phyloP scores from a whole-genome alignment of 2,329 filamentous ascomycete species.

The Ascochyta fabae region DNA sequence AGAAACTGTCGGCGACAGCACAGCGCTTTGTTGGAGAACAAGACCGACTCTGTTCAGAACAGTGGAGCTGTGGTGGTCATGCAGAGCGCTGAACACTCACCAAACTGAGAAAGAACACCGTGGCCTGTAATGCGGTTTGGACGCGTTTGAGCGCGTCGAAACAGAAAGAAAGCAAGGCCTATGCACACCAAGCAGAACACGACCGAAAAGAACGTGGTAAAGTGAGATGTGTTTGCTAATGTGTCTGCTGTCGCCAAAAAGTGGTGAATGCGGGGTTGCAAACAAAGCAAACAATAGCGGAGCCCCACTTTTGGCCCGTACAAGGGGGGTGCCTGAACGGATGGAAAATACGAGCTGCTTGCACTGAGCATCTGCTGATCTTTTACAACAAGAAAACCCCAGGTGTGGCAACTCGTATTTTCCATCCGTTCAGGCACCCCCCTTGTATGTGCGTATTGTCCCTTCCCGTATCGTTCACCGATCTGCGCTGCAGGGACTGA shows the following conservation, averaged over 20 bases:
- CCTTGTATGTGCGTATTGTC: neutral
- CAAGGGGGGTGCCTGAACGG: too few relatives aligned
- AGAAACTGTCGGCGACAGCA: neutral
- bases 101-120: slow-evolving; percentile 11
- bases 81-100: neutral
- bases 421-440: too few relatives aligned
- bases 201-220: neutral
- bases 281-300: slow-evolving; percentile 9
- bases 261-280: slow-evolving; percentile 4
- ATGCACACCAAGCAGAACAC: neutral
- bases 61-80: neutral
- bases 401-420: too few relatives aligned
- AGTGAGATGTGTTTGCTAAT: neutral
- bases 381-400: too few relatives aligned
- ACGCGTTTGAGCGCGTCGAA: neutral
- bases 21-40: neutral
- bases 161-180: neutral
- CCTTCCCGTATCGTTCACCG: neutral
- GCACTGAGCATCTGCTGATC: too few relatives aligned
- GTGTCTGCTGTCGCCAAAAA: neutral
- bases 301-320: neutral
- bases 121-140: neutral
- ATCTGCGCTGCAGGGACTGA: slow-evolving; percentile 16
- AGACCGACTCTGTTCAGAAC: neutral
- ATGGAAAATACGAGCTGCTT: too few relatives aligned